Conservation (phyloP, 345 rosid species). For the Hypericum androsaemum region DNA sequence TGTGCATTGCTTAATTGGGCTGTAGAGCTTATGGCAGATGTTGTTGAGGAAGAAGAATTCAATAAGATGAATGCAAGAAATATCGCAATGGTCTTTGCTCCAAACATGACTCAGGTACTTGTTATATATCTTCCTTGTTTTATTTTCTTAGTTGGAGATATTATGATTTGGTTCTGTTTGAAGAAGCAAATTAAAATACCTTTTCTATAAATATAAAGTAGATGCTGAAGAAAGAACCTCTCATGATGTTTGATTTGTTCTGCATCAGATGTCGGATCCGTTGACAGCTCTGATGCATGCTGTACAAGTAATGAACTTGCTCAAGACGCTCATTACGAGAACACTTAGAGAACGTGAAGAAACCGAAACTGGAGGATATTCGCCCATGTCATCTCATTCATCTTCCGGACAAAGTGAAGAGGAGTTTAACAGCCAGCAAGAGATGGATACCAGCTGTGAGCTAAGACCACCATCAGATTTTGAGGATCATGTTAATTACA, state of each 20-base stretch:
- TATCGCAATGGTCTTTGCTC: conserved; percentile 92
- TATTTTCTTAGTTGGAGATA: background rate
- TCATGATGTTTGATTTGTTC: background rate
- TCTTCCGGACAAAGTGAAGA: conserved; percentile 44
- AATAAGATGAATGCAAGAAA: conserved; percentile 96
- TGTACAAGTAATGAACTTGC: conserved; percentile 96
- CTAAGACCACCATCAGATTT: conserved; percentile 47
- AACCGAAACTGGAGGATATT: conserved; percentile 46
- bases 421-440: conserved; percentile 59
- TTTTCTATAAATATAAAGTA: background rate
- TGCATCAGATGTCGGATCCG: conserved; percentile 77
- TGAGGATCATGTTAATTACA: conserved; percentile 31
- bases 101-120: conserved; percentile 89
- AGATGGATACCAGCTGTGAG: conserved; percentile 71
- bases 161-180: background rate
- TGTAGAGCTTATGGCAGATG: conserved; percentile 88
- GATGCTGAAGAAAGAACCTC: background rate
- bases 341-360: conserved; percentile 65
- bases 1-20: conserved; percentile 87
- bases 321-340: conserved; percentile 63
- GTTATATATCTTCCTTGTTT: background rate
- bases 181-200: background rate
- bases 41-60: conserved; percentile 77
- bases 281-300: conserved; percentile 92
- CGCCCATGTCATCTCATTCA: conserved; percentile 56